Percentiles rank a stretch among this genome's conserved stretches.
Conservation (phyloP, 176 grass and related monocot species). For the Canna indica region DNA sequence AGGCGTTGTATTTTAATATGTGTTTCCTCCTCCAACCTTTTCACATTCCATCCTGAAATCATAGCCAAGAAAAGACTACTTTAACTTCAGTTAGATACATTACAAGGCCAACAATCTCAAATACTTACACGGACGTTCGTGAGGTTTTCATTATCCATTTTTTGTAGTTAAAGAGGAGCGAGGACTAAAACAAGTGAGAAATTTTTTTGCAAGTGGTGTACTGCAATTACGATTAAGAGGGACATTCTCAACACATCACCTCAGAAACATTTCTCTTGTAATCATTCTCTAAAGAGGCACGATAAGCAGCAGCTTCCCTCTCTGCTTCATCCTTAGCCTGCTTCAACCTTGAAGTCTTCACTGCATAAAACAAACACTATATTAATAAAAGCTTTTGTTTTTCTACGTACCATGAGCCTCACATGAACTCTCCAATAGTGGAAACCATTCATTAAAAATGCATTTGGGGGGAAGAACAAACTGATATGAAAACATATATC, state of each 20-base stretch:
- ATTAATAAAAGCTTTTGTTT: neutral
- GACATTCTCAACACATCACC: constrained; percentile 31
- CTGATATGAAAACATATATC: too few species aligned
- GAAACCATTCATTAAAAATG: neutral
- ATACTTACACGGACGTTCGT: neutral
- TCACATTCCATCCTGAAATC: constrained; percentile 62
- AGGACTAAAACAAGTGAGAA: neutral
- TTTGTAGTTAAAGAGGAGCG: neutral
- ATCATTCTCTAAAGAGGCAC: constrained; percentile 62
- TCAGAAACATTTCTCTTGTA: constrained; percentile 71
- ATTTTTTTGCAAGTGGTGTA: neutral
- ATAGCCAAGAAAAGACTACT: constrained; percentile 9
- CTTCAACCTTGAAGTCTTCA: constrained; percentile 63
- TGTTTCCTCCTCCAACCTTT: constrained; percentile 74
- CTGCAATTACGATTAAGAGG: neutral
- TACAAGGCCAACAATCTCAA: neutral
- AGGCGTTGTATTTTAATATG: constrained; percentile 40
- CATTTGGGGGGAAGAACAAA: neutral
- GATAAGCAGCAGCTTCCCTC: constrained; percentile 61
- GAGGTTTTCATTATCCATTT: neutral
- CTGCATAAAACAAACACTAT: constrained; percentile 16
- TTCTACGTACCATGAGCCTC: neutral
- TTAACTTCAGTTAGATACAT: constrained; percentile 5
- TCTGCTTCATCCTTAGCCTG: constrained; percentile 92
- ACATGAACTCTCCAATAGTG: neutral